A percentile compares a stretch with the other conserved stretches of the same genome.
Conservation (phyloP, 106 monocot species). For the Posidonia australis region DNA sequence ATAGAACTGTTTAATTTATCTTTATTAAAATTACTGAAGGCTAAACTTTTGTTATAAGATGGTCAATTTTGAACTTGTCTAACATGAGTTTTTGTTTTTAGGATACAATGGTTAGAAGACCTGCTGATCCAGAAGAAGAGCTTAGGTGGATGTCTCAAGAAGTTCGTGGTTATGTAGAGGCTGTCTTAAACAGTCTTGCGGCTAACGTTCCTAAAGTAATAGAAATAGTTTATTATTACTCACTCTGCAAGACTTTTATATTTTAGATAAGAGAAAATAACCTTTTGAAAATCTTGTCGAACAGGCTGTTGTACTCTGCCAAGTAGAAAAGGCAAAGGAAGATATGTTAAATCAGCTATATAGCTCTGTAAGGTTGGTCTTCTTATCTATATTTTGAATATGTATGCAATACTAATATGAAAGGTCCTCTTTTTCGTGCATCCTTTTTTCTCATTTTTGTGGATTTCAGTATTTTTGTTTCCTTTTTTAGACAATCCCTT, state of each 20-base stretch:
- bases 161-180: slow-evolving; percentile 98
- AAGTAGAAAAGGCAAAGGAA: slow-evolving; percentile 98
- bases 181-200: slow-evolving; percentile 96
- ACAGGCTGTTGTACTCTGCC: slow-evolving; percentile 88
- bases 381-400: background rate
- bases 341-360: slow-evolving; percentile 99
- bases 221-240: background rate
- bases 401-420: background rate
- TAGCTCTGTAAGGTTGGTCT: slow-evolving; percentile 68
- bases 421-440: too few species aligned
- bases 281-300: slow-evolving; percentile 7
- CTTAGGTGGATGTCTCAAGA: slow-evolving; percentile 99
- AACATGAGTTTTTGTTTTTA: slow-evolving; percentile 9
- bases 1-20: too few species aligned
- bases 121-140: slow-evolving; percentile 97
- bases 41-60: too few species aligned
- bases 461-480: too few species aligned
- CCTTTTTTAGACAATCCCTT: too few species aligned
- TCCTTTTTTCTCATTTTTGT: too few species aligned
- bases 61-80: slow-evolving; percentile 1
- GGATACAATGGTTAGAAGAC: slow-evolving; percentile 74
- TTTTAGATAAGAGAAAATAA: background rate
- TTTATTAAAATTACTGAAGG: too few species aligned
- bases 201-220: slow-evolving; percentile 90
- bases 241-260: background rate